Evolutionary conservation across 1,284 basidiomycete species (phyloP), one percentile per base, ranked within the genome.

Genomic region (Apiotrichum domesticum): DNA sequence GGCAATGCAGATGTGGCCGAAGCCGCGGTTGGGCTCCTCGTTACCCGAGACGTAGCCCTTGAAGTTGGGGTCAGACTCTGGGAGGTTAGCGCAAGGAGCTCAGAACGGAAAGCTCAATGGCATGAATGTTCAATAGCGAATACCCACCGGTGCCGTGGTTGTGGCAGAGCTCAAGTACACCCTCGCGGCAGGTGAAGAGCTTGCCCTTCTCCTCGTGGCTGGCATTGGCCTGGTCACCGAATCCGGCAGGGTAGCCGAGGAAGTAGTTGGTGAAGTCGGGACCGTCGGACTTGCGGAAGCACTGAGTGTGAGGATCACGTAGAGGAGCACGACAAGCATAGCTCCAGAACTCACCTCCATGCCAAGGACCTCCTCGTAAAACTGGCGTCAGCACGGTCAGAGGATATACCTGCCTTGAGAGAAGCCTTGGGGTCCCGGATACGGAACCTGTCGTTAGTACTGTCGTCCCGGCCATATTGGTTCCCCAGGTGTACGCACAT

Each of bases 391-490:
- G 52, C 44, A 5, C 14, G 35, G 8, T 42, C n/a, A 4, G 21
- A 6, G n/a, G 5, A 13, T 3, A 32, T 29, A 29, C 44, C 6
- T 40, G 46, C 52, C 52, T 55, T 55, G 51, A 73, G 61, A 29
- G 89, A 90, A 43, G 77, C 79, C 67, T 92, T 85, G 14, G 90
- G 87, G 75, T 96, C 91, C 79, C 88, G 92, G 73, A 95, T 82
- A 64, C 93, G 84, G 69, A 93, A 77, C 89, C 47, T 49, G 47
- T 3, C n/a, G 46, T 47, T n/a, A 91, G 92, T 35, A 88, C 21
- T 90, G 40, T 59, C 54, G 33, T n/a, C 14, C 14, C 47, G 33
- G 7, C 3, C 29, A 7, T n/a, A 42, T 21, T 21, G 21, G 21
- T 21, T 21, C 21, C 21, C 21, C 21, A 21, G 21, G 21, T 21